Evolutionary conservation across 139 green algal species (phyloP).

Genomic region (Micromonas pusilla): DNA sequence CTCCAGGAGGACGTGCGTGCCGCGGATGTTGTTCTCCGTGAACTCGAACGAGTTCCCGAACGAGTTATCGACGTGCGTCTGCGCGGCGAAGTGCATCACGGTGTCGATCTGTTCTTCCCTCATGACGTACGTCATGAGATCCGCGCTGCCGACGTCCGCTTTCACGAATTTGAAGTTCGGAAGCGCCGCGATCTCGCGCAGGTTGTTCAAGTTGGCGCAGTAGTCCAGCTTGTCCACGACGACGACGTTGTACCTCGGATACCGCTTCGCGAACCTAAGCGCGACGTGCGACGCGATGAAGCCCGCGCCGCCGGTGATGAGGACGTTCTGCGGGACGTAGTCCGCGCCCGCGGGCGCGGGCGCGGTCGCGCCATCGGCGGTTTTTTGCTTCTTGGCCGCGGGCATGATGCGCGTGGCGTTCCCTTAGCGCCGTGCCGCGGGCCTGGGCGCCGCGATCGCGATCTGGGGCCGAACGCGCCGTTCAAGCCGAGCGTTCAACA

Average conservation of each 20-base stretch:
- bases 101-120: constrained; percentile 84
- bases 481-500: no score
- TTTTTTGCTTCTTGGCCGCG: neutral
- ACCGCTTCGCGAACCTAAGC: constrained; percentile 54
- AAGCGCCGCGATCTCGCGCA: constrained; percentile 43
- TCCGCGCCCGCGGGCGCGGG: neutral
- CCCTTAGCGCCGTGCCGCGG: no score
- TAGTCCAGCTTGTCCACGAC: constrained; percentile 96
- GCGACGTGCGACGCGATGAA: constrained; percentile 93
- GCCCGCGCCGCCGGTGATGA: constrained; percentile 83
- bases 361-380: neutral
- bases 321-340: constrained; percentile 61
- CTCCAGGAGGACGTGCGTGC: constrained; percentile 95
- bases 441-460: no score
- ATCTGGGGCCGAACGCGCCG: no score
- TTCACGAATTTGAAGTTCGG: constrained; percentile 94
- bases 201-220: constrained; percentile 79
- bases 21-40: constrained; percentile 90
- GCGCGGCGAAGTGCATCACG: constrained; percentile 94
- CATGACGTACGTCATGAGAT: constrained; percentile 83
- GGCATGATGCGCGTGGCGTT: no score
- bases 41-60: constrained; percentile 83
- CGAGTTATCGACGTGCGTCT: constrained; percentile 97
- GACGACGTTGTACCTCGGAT: constrained; percentile 86
- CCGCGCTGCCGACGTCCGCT: constrained; percentile 82